Evolutionary conservation across 2,329 filamentous ascomycete genomes (phyloP), one percentile per base, ranked within the genome.

Genomic region (Kalaharituber pfeilii): DNA sequence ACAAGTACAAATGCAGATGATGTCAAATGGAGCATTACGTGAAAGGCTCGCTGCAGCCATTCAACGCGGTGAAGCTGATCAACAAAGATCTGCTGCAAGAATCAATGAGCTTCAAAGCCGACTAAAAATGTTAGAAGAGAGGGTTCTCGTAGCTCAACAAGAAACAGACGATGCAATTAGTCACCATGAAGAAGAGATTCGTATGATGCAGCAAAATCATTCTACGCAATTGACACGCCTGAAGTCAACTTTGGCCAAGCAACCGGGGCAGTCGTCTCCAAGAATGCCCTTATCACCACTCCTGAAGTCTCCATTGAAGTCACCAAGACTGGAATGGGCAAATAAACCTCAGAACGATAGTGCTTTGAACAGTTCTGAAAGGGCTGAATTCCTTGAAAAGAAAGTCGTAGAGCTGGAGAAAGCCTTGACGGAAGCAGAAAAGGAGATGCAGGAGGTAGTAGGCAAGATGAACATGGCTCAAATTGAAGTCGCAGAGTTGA

Each of bases 371-470:
- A 8, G 42, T 13, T 47, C 42, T 22, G 42, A 47, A 22, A 47
- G 42, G 25, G 3, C 25, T 11, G 78, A 84, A 57, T 73, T 77
- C 56, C 78, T 98, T 29, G 84, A 87, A 66, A 77, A 79, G 57
- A 80, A 83, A 57, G 85, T 96, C 6, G 72, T 79, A 54, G 86
- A 94, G 69, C 78, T 98, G 2, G 91, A 98, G 71, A 81, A 79
- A 63, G 82, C 88, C 15, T 73, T 93, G 11, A 70, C 75, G 4
- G 78, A 86, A 60, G 83, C 86, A 15, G 86, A 91, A 64, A 71
- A 72, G 50, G 84, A 89, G 69, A 89, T 91, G 83, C 79, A 86
- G 65, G 80, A 86, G 67, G 85, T 91, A 6, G 83, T 93, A 6
- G 74, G 80, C 57, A 76, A 82, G 59, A 89, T 93, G 81, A 89